Base-by-base conservation (phyloP, 371 early-diverging fungal genomes). In the Rhizomucor miehei region DNA sequence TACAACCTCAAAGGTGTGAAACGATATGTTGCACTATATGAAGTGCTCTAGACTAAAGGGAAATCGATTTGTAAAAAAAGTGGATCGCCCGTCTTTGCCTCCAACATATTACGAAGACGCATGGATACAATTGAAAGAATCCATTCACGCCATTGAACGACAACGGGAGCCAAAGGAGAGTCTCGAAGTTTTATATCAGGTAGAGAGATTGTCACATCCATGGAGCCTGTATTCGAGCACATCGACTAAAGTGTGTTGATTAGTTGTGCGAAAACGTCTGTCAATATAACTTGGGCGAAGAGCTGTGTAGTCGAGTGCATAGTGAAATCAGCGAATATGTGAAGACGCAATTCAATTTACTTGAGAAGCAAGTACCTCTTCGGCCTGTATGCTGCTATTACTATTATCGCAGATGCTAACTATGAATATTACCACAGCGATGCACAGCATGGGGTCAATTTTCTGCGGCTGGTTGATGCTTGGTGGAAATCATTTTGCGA, bases 211-310 rank as follows among this genome's bases (percentile, higher is more conserved):
- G 19, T 41, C 16, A 13, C 34, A 57, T 43, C n/a, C 29, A 29
- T 29, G 29, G 29, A 29, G 3, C 29, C 29, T 8, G 19, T 16
- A 16, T 46, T 47, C 45, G 6, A 24, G 13, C 36, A 12, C 49
- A 8, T 20, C 13, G 49, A 35, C 17, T 44, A 38, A 58, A 24
- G 10, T 57, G 29, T 37, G 44, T 12, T 25, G 3, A 21, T 2
- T 38, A 82, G 82, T 69, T 89, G 21, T 91, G 90, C 63, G 94
- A 95, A 57, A 85, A 89, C 49, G 72, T 95, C n/a, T 95, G 93
- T 56, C 79, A 86, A 46, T 89, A 91, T 63, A 85, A 89, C 29
- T 76, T 82, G 56, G 87, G 83, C 11, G 76, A 79, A 45, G 61
- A 68, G 3, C 57, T 92, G 11, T 92, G 90, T 59, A 60, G 66